Conservation (phyloP, 345 rosid species). For the Tarenaya hassleriana region DNA sequence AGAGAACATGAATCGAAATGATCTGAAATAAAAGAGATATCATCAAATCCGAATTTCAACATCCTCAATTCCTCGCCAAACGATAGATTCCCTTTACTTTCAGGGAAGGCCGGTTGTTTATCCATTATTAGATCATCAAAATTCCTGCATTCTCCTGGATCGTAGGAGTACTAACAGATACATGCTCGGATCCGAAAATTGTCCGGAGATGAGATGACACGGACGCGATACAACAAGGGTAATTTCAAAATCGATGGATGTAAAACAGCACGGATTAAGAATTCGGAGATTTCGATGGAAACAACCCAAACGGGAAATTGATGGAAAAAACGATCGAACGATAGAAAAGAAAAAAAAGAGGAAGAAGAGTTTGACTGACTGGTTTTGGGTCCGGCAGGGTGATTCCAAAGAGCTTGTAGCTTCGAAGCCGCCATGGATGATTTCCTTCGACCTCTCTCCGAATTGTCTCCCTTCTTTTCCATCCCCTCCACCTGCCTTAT, state of each 20-base stretch:
- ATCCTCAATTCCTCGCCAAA: neutral
- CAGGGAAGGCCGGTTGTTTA: neutral
- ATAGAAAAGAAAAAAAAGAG: neutral
- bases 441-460: neutral
- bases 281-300: neutral
- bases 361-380: constrained; percentile 37
- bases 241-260: neutral
- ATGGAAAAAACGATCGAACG: neutral
- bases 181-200: neutral
- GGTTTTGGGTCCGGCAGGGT: constrained; percentile 94
- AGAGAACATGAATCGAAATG: too few species aligned
- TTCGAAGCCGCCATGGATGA: constrained; percentile 62
- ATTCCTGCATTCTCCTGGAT: neutral
- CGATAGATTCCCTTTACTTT: neutral
- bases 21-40: too few species aligned
- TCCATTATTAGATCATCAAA: neutral
- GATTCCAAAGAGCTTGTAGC: constrained; percentile 88
- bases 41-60: neutral
- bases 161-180: neutral
- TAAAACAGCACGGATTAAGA: neutral
- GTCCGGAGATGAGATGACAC: neutral
- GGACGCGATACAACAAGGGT: neutral
- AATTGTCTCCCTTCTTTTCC: constrained; percentile 3
- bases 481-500: neutral
- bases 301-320: neutral